Evolutionary conservation across 2,329 filamentous ascomycete species (phyloP).

Genomic region (Ophiocordyceps robertsii): DNA sequence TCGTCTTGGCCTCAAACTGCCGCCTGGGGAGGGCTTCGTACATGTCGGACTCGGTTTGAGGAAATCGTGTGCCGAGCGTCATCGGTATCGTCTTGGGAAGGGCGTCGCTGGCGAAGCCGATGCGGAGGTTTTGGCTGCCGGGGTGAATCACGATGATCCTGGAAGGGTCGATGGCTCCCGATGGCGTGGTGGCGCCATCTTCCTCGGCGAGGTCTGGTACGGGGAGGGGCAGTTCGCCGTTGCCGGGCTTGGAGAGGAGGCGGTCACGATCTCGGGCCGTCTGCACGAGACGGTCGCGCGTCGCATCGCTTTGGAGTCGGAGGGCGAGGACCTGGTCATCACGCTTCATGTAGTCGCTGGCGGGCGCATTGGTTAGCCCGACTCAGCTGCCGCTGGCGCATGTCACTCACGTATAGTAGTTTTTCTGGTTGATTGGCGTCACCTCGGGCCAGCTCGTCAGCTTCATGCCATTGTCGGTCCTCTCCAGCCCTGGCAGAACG

Average conservation of each 20-base stretch:
- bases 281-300: constrained; percentile 70
- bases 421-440: constrained; percentile 95
- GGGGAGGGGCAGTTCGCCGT: constrained; percentile 49
- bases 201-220: constrained; percentile 46
- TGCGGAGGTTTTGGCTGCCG: constrained; percentile 87
- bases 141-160: constrained; percentile 93
- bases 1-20: constrained; percentile 46
- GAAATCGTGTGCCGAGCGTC: constrained; percentile 71
- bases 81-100: constrained; percentile 90
- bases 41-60: constrained; percentile 72
- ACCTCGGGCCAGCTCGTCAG: constrained; percentile 89
- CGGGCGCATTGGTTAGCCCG: not conserved
- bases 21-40: constrained; percentile 63
- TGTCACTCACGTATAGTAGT: constrained; percentile 79
- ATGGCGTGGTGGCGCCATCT: constrained; percentile 39
- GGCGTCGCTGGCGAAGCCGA: constrained; percentile 91
- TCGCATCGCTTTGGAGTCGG: constrained; percentile 77
- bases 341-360: constrained; percentile 90
- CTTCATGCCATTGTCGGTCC: constrained; percentile 98
- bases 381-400: not conserved
- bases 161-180: constrained; percentile 58
- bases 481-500: constrained; percentile 58
- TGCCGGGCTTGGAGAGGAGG: constrained; percentile 61
- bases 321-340: constrained; percentile 91
- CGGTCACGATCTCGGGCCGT: constrained; percentile 79